Conservation (phyloP, 108 stramenopile species). For the Epipyxis sp. region DNA sequence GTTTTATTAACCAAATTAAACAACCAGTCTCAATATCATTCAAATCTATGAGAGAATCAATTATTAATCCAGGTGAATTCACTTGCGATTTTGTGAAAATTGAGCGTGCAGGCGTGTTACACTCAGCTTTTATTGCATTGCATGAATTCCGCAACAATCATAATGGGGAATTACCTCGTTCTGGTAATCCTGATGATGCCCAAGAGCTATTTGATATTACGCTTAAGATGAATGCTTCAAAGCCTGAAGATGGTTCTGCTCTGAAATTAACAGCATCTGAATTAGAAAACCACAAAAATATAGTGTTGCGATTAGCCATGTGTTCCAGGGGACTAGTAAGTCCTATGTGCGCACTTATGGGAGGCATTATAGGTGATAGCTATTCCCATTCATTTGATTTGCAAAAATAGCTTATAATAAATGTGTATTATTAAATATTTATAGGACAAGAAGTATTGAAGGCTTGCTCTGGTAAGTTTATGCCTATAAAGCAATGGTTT, state of each 20-base stretch:
- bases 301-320: slow-evolving; percentile 72
- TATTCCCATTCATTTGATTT: too few species aligned
- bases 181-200: slow-evolving; percentile 68
- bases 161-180: slow-evolving; percentile 66
- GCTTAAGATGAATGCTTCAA: neutral
- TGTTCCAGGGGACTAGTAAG: slow-evolving; percentile 75
- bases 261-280: too few species aligned
- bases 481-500: slow-evolving; percentile 90
- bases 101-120: slow-evolving; percentile 80
- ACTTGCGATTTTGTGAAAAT: slow-evolving; percentile 92
- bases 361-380: too few species aligned
- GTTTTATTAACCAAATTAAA: slow-evolving; percentile 90
- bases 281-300: too few species aligned
- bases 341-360: slow-evolving; percentile 91
- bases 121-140: slow-evolving; percentile 77
- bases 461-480: slow-evolving; percentile 96
- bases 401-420: too few species aligned
- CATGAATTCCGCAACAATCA: slow-evolving; percentile 55
- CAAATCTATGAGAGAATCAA: slow-evolving; percentile 68
- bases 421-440: too few species aligned
- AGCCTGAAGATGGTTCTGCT: too few species aligned
- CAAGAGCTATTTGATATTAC: slow-evolving; percentile 55
- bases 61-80: slow-evolving; percentile 68
- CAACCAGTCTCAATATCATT: slow-evolving; percentile 72
- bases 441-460: slow-evolving; percentile 99